Evolutionary conservation across 345 rosid species (phyloP), one percentile per base, ranked within the genome.

Genomic region (Clarkia xantiana): DNA sequence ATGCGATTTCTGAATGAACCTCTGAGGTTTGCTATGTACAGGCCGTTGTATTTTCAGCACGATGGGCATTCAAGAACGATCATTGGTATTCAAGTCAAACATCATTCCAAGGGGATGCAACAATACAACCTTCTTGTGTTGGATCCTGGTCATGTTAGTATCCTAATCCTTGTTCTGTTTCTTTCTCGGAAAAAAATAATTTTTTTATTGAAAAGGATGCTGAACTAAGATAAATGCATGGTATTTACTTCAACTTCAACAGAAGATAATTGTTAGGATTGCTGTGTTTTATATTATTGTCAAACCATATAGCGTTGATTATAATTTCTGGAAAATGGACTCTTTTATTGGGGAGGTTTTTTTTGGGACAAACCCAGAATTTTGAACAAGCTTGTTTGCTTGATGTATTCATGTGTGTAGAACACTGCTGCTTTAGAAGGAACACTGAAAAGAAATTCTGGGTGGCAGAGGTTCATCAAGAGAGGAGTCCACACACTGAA

Each of bases 21-120:
- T 29, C 8, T 20, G 14, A 10, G 40, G 59, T 18, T 38, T 25
- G 62, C 65, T 49, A 36, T 53, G 48, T 47, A 55, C 65, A 86
- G 93, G 69, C 93, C 95, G 6, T 75, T 86, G 57, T 86, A 86
- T 62, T 80, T 80, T 64, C 95, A 86, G 62, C 93, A 86, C 45
- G 84, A 82, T 49, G 95, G 91, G 19, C 95, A 82, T 64, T 86
- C 91, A 11, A 72, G 88, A 66, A 79, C 88, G 17, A 72, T 86
- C 34, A 62, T 82, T 51, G 95, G 95, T 51, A 78, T 86, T 62
- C 81, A 86, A 60, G 64, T 54, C n/a, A 69, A 50, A 49, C 78
- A 61, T 50, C 76, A 69, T 38, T 45, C 49, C 49, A 70, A 70
- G 51, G 59, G 76, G 61, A 51, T 56, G 41, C 81, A 64, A 53